Conservation (phyloP, 106 monocot genomes). For the Posidonia australis region DNA sequence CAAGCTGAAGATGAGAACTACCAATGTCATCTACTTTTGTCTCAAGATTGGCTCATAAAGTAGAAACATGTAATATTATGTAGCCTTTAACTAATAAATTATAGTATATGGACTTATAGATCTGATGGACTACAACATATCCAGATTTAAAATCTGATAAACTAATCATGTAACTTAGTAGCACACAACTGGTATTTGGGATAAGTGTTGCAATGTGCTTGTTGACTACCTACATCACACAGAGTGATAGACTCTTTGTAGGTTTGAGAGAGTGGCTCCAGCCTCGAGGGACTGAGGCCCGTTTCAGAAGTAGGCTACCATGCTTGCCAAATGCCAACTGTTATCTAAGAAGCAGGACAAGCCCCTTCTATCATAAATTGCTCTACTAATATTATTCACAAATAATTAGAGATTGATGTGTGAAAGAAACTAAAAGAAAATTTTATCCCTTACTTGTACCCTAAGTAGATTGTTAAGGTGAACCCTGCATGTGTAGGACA, state of each 20-base stretch:
- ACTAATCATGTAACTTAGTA: neutral
- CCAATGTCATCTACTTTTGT: too few species aligned
- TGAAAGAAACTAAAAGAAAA: neutral
- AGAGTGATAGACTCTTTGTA: neutral
- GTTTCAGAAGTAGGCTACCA: neutral
- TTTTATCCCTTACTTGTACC: neutral
- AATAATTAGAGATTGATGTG: neutral
- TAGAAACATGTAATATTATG: too few species aligned
- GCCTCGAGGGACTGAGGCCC: too few species aligned
- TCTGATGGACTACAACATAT: too few species aligned
- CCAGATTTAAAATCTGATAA: neutral
- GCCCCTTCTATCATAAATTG: neutral
- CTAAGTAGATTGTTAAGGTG: neutral
- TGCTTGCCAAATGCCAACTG: neutral
- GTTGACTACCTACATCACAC: neutral
- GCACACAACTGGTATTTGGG: neutral
- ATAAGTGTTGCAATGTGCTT: neutral
- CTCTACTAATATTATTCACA: neutral
- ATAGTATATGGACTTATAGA: too few species aligned
- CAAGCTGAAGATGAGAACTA: too few species aligned
- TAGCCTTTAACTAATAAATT: too few species aligned
- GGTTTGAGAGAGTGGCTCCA: too few species aligned
- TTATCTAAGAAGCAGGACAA: neutral
- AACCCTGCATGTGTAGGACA: neutral
- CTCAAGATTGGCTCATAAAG: too few species aligned